Evolutionary conservation across 2,329 filamentous ascomycete species (phyloP), one percentile per base, ranked within the genome.

Genomic region (Rutstroemia sp.): DNA sequence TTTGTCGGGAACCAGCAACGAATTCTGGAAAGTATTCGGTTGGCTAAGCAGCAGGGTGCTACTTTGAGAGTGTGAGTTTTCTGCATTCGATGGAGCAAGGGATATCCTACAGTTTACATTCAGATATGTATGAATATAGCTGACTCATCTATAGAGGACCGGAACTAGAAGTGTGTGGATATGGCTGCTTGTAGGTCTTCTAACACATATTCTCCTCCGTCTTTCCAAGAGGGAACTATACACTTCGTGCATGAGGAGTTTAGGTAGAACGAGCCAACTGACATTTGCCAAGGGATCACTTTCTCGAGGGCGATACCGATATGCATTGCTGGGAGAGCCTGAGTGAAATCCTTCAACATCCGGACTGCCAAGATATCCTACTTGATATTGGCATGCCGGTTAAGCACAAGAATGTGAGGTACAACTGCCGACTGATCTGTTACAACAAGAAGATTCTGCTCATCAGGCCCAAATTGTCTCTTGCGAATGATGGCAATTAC

Each of bases 401-500:
- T 48, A 73, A 76, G 46, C 84, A 88, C 67, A 72, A 80, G 44
- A 82, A 83, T 30, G 50, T 46, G 4, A 50, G 58, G 25, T 88
- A 83, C 72, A 89, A 88, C 68, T 82, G 81, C 62, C 75, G 87
- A 23, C 75, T 86, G n/a, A 78, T 88, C 58, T 74, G 76, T 58
- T 75, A 82, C 48, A 79, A 90, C 5, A 48, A 34, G 52, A 45
- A 85, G 71, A 84, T 92, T 19, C 71, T 91, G 17, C 75, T 86
- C 57, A 86, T 94, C 57, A 76, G 87, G 10, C 87, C 87, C 0
- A 91, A 90, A 70, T 75, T 88, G 60, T 84, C 76, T 64, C 77
- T 91, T 5, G 86, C 86, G 48, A 86, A 87, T 58, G 84, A 89
- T 68, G 87, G 86, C 2, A 87, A 83, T 62, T 84, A 81, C 66